phyloP scores from a whole-genome alignment of 805 yeast genomes.

The Novakomyces olei region DNA sequence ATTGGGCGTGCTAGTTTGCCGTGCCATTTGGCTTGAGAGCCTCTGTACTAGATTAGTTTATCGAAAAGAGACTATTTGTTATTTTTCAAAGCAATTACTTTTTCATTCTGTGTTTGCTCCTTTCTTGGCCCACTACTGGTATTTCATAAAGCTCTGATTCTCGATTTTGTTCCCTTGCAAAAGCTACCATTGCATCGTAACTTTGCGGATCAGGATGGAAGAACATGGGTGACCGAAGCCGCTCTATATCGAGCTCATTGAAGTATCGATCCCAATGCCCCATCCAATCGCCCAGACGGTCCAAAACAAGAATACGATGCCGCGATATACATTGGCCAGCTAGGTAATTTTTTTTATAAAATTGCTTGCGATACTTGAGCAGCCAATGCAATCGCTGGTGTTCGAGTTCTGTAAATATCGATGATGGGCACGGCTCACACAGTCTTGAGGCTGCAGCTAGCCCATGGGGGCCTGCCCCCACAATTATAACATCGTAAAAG shows the following conservation, averaged over 20 bases:
- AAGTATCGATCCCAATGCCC: conserved; percentile 27
- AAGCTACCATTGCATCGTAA: conserved; percentile 23
- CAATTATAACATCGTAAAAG: conserved; percentile 19
- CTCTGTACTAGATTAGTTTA: too few relatives aligned
- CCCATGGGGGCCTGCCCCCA: conserved; percentile 28
- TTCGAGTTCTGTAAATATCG: conserved; percentile 25
- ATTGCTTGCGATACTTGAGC: conserved; percentile 12
- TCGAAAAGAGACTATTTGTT: too few relatives aligned
- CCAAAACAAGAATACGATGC: conserved; percentile 19
- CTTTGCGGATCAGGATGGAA: conserved; percentile 26
- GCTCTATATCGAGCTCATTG: conserved; percentile 21
- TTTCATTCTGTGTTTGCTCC: conserved; percentile 23
- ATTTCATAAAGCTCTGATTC: conserved; percentile 22
- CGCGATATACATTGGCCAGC: conserved; percentile 15
- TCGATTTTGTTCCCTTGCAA: conserved; percentile 17
- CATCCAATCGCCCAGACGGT: conserved; percentile 13
- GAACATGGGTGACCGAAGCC: conserved; percentile 26
- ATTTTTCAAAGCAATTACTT: too few relatives aligned
- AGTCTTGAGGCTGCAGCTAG: conserved; percentile 22
- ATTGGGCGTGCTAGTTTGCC: too few relatives aligned
- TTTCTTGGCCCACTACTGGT: conserved; percentile 24
- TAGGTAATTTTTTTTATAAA: too few relatives aligned
- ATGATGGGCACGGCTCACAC: conserved; percentile 23
- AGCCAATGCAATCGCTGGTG: conserved; percentile 28
- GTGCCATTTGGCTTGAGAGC: too few relatives aligned